Conservation (phyloP, 1,284 basidiomycete species). For the Apiotrichum montevideense region DNA sequence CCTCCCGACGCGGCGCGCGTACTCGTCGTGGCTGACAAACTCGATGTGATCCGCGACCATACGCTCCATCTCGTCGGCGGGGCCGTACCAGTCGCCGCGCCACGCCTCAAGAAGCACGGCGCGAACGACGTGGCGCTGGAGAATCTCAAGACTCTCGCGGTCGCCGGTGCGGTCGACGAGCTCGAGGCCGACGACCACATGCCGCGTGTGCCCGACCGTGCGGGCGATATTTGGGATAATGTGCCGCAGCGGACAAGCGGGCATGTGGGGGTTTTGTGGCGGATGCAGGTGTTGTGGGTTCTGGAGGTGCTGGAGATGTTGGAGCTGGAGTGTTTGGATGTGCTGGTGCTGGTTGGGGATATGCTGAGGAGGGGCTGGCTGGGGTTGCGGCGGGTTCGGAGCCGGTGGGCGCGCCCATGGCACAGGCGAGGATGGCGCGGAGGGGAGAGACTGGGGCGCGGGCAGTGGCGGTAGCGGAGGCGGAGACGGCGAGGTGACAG, state of each 20-base stretch:
- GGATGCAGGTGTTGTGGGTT: too few species aligned
- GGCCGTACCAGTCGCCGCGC: constrained; percentile 2
- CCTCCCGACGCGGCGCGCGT: neutral
- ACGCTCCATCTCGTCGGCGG: constrained; percentile 1
- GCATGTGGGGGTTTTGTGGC: too few species aligned
- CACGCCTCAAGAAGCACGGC: neutral
- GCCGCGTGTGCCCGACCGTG: neutral
- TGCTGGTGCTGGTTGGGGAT: too few species aligned
- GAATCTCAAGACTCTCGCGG: neutral
- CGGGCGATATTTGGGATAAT: neutral
- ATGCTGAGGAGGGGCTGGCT: neutral
- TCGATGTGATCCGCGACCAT: neutral
- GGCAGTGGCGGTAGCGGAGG: neutral
- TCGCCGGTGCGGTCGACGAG: neutral
- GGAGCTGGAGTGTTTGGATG: too few species aligned
- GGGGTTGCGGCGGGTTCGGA: neutral
- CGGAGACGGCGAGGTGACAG: neutral
- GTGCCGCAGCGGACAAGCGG: neutral
- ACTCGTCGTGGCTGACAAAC: neutral
- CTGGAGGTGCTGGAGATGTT: too few species aligned
- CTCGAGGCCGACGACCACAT: neutral
- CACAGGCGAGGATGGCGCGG: neutral
- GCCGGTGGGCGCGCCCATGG: constrained; percentile 1
- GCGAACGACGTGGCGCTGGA: neutral
- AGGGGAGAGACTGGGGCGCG: neutral